Base-by-base conservation (phyloP, 257 asterid species). In the Fraxinus cuspidata region DNA sequence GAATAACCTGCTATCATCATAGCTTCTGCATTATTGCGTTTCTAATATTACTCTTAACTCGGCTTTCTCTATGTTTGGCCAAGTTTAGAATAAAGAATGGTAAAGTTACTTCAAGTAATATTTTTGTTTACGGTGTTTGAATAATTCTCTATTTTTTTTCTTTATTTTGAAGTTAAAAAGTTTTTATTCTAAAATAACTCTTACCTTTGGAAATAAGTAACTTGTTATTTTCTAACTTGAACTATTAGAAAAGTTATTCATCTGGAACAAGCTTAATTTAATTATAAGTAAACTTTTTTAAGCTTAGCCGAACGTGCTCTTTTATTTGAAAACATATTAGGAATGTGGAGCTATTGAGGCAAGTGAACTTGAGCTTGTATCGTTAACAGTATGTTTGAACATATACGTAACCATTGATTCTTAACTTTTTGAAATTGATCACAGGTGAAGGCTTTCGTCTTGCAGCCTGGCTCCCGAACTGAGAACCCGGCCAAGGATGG, bases 371-470 rank as follows among this genome's bases (percentile, higher is more conserved):
- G 25, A 51, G 63, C 63, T 51, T 31, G 12, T 42, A 13, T 23
- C 13, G 28, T 27, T 15, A 38, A 69, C n/a, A 47, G 1, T 15
- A 74, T 42, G 53, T n/a, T 29, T 16, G 9, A 16, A 12, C 23
- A 0, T 18, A 13, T 21, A 11, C 2, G 15, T 18, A 35, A 16
- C 16, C 56, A 63, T 38, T 72, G 71, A 74, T 51, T 21, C n/a
- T 75, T 40, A 32, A 73, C 71, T 70, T 58, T 77, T 75, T 73
- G 78, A 77, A 53, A 70, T 80, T 32, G 21, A 76, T 27, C 74
- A 63, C 85, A 95, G 99, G 99, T 96, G 69, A 96, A 90, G 84
- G 94, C 93, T 34, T 90, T 96, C 65, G 25, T 88, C 73, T 82
- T 93, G 88, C 92, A 93, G 85, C 97, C 99, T 1, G 99, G 97